Percentiles rank a stretch among this genome's conserved stretches.
These are phyloP conservation scores for Podospora bellae-mahoneyi DNA, from an alignment of 495 filamentous ascomycete species.

Conservation along the genomic window DNA sequence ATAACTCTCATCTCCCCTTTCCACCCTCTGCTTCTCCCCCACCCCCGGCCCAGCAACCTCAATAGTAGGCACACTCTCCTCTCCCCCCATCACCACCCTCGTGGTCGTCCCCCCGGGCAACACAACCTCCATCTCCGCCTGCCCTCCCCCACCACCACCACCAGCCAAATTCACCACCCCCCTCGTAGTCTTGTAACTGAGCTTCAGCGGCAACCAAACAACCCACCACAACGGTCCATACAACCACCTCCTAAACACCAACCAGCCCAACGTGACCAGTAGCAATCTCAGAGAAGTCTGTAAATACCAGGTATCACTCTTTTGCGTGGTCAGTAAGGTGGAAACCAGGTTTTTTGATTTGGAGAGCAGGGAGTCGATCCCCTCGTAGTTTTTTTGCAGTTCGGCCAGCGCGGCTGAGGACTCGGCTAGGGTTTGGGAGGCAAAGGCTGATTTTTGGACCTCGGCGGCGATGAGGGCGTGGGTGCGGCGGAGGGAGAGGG, in stretches of 20 bases:
- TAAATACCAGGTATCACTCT: conserved; percentile 96
- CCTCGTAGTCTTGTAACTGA: conserved; percentile 48
- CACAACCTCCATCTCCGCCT: conserved; percentile 36
- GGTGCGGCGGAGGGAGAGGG: conserved; percentile 74
- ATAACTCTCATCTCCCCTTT: conserved; percentile 26
- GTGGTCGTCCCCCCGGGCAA: conserved; percentile 25
- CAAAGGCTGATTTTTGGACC: conserved; percentile 79
- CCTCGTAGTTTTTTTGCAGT: conserved; percentile 73
- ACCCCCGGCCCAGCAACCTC: conserved; percentile 25
- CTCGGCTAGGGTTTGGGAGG: conserved; percentile 77
- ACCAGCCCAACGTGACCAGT: conserved; percentile 71
- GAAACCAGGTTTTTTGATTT: conserved; percentile 70
- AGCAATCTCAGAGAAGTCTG: conserved; percentile 82
- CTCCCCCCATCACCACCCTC: conserved; percentile 40
- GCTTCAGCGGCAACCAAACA: conserved; percentile 71
- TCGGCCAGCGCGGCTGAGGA: conserved; percentile 76
- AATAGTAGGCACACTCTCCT: conserved; percentile 48
- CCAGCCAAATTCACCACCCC: conserved; percentile 35
- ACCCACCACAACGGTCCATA: conserved; percentile 92
- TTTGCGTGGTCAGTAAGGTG: conserved; percentile 78
- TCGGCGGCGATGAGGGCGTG: conserved; percentile 80
- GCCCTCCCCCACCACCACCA: conserved; percentile 17
- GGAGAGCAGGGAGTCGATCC: conserved; percentile 70
- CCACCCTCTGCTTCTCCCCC: conserved; percentile 26
- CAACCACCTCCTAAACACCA: conserved; percentile 76